Percentiles rank a stretch among this genome's conserved stretches.
Evolutionary conservation across 2,329 filamentous ascomycete genomes (phyloP).

Genomic region (Fusarium sp.): DNA sequence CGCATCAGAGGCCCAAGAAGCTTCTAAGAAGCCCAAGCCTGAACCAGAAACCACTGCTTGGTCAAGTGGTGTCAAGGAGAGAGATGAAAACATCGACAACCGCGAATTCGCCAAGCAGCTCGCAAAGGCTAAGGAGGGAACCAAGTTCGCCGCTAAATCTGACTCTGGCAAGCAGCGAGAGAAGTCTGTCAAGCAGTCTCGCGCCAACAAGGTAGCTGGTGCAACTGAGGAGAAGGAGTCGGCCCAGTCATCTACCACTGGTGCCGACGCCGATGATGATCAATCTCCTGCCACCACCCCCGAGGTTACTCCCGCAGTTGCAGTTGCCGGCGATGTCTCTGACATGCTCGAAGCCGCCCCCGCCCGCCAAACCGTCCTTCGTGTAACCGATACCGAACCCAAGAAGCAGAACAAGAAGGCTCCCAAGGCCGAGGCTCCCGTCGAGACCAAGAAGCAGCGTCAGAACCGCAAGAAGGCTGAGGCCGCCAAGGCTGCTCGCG

Average conservation of each 20-base stretch:
- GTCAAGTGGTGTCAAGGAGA: slow-evolving; percentile 46
- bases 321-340: slow-evolving; percentile 75
- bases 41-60: slow-evolving; percentile 45
- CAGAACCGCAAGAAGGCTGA: slow-evolving; percentile 93
- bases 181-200: slow-evolving; percentile 77
- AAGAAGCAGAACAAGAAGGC: slow-evolving; percentile 72
- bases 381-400: slow-evolving; percentile 75
- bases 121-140: slow-evolving; percentile 76
- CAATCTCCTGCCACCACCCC: slow-evolving; percentile 77
- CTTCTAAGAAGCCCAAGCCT: slow-evolving; percentile 53
- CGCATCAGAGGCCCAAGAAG: slow-evolving; percentile 51
- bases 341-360: slow-evolving; percentile 88
- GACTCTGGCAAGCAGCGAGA: slow-evolving; percentile 71
- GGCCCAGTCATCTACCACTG: slow-evolving; percentile 71
- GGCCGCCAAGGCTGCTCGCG: slow-evolving; percentile 77
- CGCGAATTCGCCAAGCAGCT: slow-evolving; percentile 82
- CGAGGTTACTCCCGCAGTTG: slow-evolving; percentile 64
- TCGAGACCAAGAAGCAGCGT: slow-evolving; percentile 93
- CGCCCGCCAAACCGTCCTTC: slow-evolving; percentile 78
- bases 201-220: slow-evolving; percentile 63
- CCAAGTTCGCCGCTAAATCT: slow-evolving; percentile 65
- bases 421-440: slow-evolving; percentile 71
- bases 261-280: slow-evolving; percentile 84
- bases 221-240: slow-evolving; percentile 59
- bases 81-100: slow-evolving; percentile 70